Conservation (phyloP, 306 rosid genomes). For the Castanea sativa region DNA sequence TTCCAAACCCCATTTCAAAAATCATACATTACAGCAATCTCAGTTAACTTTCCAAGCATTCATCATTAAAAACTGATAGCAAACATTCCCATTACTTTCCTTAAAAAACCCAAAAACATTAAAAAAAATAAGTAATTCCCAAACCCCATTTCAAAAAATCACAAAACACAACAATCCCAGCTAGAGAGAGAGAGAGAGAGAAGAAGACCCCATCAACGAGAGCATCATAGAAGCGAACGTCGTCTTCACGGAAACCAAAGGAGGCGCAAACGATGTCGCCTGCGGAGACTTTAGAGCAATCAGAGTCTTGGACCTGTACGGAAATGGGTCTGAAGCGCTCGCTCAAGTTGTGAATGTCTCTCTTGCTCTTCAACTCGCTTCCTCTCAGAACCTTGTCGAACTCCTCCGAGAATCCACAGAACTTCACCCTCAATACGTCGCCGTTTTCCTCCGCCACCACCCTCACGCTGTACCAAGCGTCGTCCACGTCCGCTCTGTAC, state of each 20-base stretch:
- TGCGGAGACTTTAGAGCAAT: conserved; percentile 19
- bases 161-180: too few relatives aligned
- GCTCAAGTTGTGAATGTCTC: conserved; percentile 25
- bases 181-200: background rate
- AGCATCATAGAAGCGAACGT: conserved; percentile 49
- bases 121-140: too few relatives aligned
- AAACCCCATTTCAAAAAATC: too few relatives aligned
- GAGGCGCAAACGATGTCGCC: conserved; percentile 41
- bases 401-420: conserved; percentile 17
- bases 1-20: too few relatives aligned
- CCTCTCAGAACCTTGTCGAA: conserved; percentile 9
- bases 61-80: too few relatives aligned
- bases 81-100: too few relatives aligned
- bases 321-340: conserved; percentile 37
- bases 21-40: too few relatives aligned
- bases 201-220: conserved; percentile 28
- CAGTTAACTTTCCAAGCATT: too few relatives aligned
- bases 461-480: conserved; percentile 41
- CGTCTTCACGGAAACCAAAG: conserved; percentile 12
- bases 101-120: too few relatives aligned
- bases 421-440: conserved; percentile 27
- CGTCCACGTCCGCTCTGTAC: conserved; percentile 27
- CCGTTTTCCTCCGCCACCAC: conserved; percentile 14
- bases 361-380: conserved; percentile 6
- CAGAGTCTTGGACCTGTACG: conserved; percentile 44